Evolutionary conservation across 2,329 filamentous ascomycete species (phyloP).

Genomic region (Arthrobotrys sinensis): DNA sequence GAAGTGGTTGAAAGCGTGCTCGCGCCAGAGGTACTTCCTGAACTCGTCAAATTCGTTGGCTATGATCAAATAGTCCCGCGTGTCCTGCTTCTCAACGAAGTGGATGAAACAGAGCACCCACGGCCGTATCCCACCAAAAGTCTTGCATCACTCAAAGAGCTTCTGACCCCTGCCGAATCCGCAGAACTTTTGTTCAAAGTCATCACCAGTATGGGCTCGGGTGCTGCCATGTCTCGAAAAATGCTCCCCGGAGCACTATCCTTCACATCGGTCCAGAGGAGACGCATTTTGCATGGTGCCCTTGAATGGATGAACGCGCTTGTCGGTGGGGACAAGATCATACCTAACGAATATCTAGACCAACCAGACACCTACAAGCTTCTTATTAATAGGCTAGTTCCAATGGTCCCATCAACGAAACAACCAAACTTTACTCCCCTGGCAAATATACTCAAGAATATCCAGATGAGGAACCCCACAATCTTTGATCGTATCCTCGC

Average conservation of each 20-base stretch:
- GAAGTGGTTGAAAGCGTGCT: conserved; percentile 65
- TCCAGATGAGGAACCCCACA: conserved; percentile 61
- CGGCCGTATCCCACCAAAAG: conserved; percentile 63
- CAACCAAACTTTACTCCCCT: conserved; percentile 62
- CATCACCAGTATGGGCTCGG: conserved; percentile 63
- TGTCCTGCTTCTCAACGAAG: conserved; percentile 64
- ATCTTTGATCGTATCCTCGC: conserved; percentile 64
- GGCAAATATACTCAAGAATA: conserved; percentile 62
- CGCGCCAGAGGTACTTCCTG: conserved; percentile 64
- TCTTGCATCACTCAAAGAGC: conserved; percentile 63
- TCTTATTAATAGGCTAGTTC: conserved; percentile 63
- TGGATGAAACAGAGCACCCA: conserved; percentile 64
- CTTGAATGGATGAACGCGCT: conserved; percentile 64
- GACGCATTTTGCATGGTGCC: conserved; percentile 63
- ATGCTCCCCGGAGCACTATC: conserved; percentile 62
- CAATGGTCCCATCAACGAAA: conserved; percentile 63
- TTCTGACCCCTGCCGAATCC: conserved; percentile 63
- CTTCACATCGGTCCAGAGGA: conserved; percentile 63
- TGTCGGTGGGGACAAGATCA: conserved; percentile 49
- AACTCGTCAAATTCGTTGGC: conserved; percentile 64
- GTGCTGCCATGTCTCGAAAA: conserved; percentile 63
- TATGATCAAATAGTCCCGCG: conserved; percentile 65
- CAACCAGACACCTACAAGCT: conserved; percentile 63
- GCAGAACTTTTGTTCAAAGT: conserved; percentile 63
- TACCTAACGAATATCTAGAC: conserved; percentile 63